Evolutionary conservation across 2,329 filamentous ascomycete species (phyloP).

Genomic region (Myrmaecium sp.): DNA sequence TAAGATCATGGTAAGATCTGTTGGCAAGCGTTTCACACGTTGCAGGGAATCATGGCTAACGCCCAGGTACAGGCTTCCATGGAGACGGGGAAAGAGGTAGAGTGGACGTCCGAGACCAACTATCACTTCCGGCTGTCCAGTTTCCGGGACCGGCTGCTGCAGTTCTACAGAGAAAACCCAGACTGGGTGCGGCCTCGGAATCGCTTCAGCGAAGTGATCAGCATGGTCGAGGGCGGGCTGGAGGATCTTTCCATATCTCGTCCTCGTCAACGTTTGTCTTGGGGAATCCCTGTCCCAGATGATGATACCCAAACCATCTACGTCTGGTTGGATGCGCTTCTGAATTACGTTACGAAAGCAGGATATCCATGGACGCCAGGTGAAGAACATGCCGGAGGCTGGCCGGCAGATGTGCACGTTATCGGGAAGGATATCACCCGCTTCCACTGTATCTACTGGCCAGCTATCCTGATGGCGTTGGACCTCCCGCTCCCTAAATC

Average conservation of each 20-base stretch:
- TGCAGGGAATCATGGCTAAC: too few relatives aligned
- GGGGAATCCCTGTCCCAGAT: slow-evolving; percentile 79
- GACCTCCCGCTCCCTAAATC: slow-evolving; percentile 61
- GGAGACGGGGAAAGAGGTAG: slow-evolving; percentile 83
- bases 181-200: slow-evolving; percentile 55
- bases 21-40: too few relatives aligned
- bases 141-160: slow-evolving; percentile 60
- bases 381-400: slow-evolving; percentile 45
- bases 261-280: slow-evolving; percentile 57
- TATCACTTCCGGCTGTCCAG: slow-evolving; percentile 87
- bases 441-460: slow-evolving; percentile 98
- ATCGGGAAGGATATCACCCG: slow-evolving; percentile 93
- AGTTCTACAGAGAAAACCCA: slow-evolving; percentile 65
- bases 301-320: slow-evolving; percentile 85
- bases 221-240: slow-evolving; percentile 60
- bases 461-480: slow-evolving; percentile 81
- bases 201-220: slow-evolving; percentile 63
- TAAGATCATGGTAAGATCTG: slow-evolving; percentile 49
- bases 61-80: slow-evolving; percentile 36
- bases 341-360: slow-evolving; percentile 82
- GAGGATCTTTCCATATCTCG: slow-evolving; percentile 82
- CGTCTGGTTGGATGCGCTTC: slow-evolving; percentile 90
- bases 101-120: slow-evolving; percentile 85
- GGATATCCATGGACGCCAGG: slow-evolving; percentile 70
- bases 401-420: slow-evolving; percentile 85